Base-by-base conservation (phyloP, 1,139 yeast genomes). In the Yarrowia galli region DNA sequence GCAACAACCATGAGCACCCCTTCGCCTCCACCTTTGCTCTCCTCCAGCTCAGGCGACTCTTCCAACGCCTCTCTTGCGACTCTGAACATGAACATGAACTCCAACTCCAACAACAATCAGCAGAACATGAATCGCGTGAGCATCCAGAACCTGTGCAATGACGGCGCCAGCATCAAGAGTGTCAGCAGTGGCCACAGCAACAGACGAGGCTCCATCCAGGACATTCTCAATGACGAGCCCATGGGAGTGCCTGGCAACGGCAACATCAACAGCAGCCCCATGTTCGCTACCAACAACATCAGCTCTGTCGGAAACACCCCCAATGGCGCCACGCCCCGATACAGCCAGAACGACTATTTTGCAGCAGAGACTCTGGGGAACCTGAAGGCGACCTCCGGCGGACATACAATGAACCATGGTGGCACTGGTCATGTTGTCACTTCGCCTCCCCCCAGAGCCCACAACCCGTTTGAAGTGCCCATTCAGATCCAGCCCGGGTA, bases 101-200 rank as follows among this genome's bases (percentile, higher is more conserved):
- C 8, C 18, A 16, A 13, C 42, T 4, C 51, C 28, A 22, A 12
- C n/a, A 0, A 16, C 22, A 28, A 28, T 10, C 32, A 28, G 32
- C 35, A 13, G 40, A 22, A 22, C 60, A 38, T 16, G 45, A 53
- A 53, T 6, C 25, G 64, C 3, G 64, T 58, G 25, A 43, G 51
- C 51, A 58, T 58, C 51, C 64, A 58, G 64, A 58, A 40, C 25
- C 64, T 58, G 22, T 58, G 64, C 42, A 23, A 58, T 23, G 64
- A 43, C 16, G 51, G 51, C 13, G 48, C 63, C 63, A 58, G 51
- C 9, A 58, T 38, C 42, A 42, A 40, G 16, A 32, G 42, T 10
- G 51, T 20, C 38, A 58, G 51, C 42, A 42, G 51, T 32, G 51
- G 42, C 36, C 13, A 35, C 64, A 42, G 22, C 42, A 42, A 40